phyloP scores from a whole-genome alignment of 805 yeast species.

The Suhomyces canberraensis region DNA sequence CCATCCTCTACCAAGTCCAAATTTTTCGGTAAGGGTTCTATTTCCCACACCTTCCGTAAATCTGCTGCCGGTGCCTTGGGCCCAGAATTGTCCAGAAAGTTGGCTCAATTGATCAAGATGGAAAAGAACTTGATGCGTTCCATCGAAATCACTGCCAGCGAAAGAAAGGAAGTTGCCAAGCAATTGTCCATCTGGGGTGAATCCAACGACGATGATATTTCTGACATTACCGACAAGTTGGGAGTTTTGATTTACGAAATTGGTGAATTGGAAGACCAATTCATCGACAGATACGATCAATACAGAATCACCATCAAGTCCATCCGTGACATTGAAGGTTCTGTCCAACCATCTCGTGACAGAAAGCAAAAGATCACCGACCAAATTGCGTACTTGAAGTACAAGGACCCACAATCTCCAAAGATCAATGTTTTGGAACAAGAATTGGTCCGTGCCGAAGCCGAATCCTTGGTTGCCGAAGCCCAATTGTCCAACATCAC shows the following conservation, averaged over 20 bases:
- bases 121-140: constrained; percentile 96
- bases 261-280: constrained; percentile 97
- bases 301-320: constrained; percentile 94
- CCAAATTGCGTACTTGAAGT: constrained; percentile 95
- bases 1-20: constrained; percentile 67
- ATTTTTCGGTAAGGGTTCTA: constrained; percentile 73
- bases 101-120: constrained; percentile 88
- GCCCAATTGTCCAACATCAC: constrained; percentile 98
- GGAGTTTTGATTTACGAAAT: constrained; percentile 94
- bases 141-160: constrained; percentile 87
- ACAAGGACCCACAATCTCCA: constrained; percentile 97
- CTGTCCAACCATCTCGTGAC: constrained; percentile 98
- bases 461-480: constrained; percentile 97
- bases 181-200: constrained; percentile 98
- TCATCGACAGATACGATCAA: constrained; percentile 97
- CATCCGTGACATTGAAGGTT: constrained; percentile 93
- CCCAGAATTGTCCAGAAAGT: constrained; percentile 90
- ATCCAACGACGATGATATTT: constrained; percentile 94
- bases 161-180: constrained; percentile 94
- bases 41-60: constrained; percentile 71
- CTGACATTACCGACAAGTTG: constrained; percentile 94
- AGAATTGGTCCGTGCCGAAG: constrained; percentile 98
- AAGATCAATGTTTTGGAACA: constrained; percentile 94
- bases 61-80: constrained; percentile 89
- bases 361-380: constrained; percentile 97